Conservation (phyloP, 257 asterid genomes). For the Scutellaria minor region DNA sequence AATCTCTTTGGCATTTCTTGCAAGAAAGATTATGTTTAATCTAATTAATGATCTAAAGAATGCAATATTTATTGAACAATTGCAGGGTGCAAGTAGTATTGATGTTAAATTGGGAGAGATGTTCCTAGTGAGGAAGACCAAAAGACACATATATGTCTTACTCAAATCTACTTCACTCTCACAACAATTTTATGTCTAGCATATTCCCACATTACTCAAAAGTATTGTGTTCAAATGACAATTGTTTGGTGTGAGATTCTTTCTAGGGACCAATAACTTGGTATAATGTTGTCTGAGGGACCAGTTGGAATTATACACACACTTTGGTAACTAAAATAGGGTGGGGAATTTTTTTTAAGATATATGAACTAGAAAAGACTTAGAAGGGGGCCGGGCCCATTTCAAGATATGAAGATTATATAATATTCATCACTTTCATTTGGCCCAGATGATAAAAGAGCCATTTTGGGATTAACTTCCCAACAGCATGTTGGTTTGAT, state of each 20-base stretch:
- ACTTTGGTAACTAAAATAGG: slow-evolving; percentile 8
- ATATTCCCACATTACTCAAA: slow-evolving; percentile 42
- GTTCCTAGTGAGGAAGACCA: slow-evolving; percentile 37
- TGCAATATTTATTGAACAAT: not conserved
- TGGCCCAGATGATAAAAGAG: slow-evolving; percentile 28
- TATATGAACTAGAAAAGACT: slow-evolving; percentile 1
- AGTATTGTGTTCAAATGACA: slow-evolving; percentile 34
- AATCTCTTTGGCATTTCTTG: too few species aligned
- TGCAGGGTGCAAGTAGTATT: not conserved
- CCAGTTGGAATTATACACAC: slow-evolving; percentile 12
- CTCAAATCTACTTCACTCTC: slow-evolving; percentile 43
- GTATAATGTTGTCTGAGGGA: slow-evolving; percentile 49
- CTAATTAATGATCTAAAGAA: not conserved
- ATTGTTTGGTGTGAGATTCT: slow-evolving; percentile 33
- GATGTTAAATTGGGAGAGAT: slow-evolving; percentile 4
- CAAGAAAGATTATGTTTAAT: not conserved
- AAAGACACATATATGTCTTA: slow-evolving; percentile 37
- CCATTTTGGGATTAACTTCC: slow-evolving; percentile 27
- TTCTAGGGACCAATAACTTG: slow-evolving; percentile 28
- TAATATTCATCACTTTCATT: slow-evolving; percentile 35
- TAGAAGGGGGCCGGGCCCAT: slow-evolving; percentile 30
- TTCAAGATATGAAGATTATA: slow-evolving; percentile 4
- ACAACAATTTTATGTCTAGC: slow-evolving; percentile 40
- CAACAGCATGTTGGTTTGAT: slow-evolving; percentile 46
- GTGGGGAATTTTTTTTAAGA: not conserved